Percentiles rank a stretch among this genome's conserved stretches.
Evolutionary conservation across 108 stramenopile genomes (phyloP).

Genomic region (Cyclotella atomus): DNA sequence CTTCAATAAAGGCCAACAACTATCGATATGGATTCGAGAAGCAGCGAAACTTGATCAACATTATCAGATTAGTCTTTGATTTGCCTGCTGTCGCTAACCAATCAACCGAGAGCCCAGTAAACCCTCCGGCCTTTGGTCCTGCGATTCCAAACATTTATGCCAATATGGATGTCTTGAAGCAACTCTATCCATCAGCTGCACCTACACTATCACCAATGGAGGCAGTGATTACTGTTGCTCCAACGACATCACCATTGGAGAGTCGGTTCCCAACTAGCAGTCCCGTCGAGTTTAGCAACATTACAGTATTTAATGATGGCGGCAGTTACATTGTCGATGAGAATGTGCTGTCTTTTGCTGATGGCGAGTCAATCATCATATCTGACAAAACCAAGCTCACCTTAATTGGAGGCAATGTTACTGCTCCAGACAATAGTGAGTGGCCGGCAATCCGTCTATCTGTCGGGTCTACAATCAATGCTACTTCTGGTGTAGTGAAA

Average conservation of each 20-base stretch:
- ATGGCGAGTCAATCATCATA: slow-evolving; percentile 22
- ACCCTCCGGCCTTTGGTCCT: background rate
- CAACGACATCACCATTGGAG: background rate
- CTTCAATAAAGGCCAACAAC: slow-evolving; percentile 9
- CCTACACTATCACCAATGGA: background rate
- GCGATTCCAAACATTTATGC: slow-evolving; percentile 10
- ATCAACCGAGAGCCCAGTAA: background rate
- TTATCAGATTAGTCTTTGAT: slow-evolving; percentile 28
- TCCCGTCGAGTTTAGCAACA: slow-evolving; percentile 24
- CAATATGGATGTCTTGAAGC: background rate
- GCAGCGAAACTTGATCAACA: slow-evolving; percentile 27
- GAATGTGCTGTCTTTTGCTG: slow-evolving; percentile 18
- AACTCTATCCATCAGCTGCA: background rate
- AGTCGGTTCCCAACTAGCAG: slow-evolving; percentile 8
- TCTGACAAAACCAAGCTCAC: slow-evolving; percentile 11
- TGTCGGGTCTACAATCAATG: slow-evolving; percentile 13
- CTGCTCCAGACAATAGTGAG: slow-evolving; percentile 18
- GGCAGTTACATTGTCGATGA: slow-evolving; percentile 1
- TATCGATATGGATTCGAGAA: slow-evolving; percentile 21
- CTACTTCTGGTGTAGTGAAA: slow-evolving; percentile 14
- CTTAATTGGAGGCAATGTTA: slow-evolving; percentile 15
- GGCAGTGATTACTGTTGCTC: background rate
- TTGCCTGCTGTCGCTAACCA: slow-evolving; percentile 8
- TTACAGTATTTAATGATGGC: slow-evolving; percentile 25
- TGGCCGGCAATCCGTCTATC: slow-evolving; percentile 39